These are phyloP conservation scores for Suillus bovinus DNA, from an alignment of 768 basidiomycete genomes.

Conservation along the genomic window DNA sequence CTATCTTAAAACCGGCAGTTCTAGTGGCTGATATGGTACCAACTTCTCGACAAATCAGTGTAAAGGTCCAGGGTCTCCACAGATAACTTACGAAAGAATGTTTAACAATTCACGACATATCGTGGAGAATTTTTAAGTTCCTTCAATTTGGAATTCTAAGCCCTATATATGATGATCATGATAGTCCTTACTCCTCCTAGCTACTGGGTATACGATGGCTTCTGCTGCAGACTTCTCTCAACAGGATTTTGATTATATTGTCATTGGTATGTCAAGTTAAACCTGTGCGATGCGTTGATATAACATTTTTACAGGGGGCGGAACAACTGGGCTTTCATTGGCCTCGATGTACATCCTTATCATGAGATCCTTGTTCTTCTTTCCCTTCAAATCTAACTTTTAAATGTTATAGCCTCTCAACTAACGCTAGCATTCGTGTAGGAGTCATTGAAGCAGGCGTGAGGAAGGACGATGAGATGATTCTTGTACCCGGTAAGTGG, in stretches of 20 bases:
- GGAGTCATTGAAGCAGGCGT: slow-evolving; percentile 19
- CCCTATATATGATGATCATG: not conserved
- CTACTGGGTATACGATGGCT: slow-evolving; percentile 5
- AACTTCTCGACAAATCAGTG: not conserved
- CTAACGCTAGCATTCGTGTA: slow-evolving; percentile 5
- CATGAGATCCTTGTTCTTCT: not conserved
- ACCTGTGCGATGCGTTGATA: not conserved
- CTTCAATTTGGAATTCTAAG: too few relatives aligned
- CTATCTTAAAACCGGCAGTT: not conserved
- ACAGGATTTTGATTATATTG: slow-evolving; percentile 19
- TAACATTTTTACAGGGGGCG: slow-evolving; percentile 12
- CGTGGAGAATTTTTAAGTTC: too few relatives aligned
- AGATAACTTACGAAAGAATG: not conserved
- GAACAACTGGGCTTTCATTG: slow-evolving; percentile 17
- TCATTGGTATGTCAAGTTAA: slow-evolving; percentile 16
- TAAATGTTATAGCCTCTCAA: slow-evolving; percentile 14
- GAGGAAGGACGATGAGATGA: slow-evolving; percentile 16
- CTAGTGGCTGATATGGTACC: not conserved
- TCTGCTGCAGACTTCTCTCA: slow-evolving; percentile 12
- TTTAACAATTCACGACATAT: too few relatives aligned
- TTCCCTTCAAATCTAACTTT: not conserved
- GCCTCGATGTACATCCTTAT: slow-evolving; percentile 14
- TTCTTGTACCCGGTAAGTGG: slow-evolving; percentile 13
- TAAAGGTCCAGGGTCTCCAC: not conserved
- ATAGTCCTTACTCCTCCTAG: not conserved